These are phyloP conservation scores for Lichtheimia hyalospora DNA, from an alignment of 371 early-diverging fungal species.

Conservation along the genomic window DNA sequence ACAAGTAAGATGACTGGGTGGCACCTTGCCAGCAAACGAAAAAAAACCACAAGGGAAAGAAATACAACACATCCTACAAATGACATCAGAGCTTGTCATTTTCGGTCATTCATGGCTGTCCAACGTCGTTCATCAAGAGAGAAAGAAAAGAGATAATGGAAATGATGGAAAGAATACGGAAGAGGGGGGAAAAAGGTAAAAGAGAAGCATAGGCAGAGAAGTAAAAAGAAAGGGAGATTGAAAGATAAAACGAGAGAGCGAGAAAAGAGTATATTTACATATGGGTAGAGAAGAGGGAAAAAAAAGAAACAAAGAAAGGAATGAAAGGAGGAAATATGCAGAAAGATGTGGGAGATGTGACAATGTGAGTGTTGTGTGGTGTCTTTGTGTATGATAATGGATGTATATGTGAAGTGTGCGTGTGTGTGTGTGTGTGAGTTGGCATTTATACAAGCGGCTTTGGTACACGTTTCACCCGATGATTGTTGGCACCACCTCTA, in stretches of 20 bases:
- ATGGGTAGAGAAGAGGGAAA: too few species aligned
- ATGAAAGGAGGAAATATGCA: background rate
- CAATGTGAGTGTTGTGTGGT: background rate
- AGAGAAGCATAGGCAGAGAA: background rate
- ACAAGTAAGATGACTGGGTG: background rate
- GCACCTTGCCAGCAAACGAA: background rate
- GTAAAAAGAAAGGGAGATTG: too few species aligned
- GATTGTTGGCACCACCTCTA: background rate
- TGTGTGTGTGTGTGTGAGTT: background rate
- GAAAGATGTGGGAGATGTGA: background rate
- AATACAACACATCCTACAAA: background rate
- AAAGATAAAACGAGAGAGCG: too few species aligned
- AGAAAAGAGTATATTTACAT: too few species aligned
- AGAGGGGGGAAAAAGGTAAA: background rate
- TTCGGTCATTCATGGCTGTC: background rate
- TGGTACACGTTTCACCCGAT: background rate
- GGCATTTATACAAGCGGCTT: background rate
- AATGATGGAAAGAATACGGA: background rate
- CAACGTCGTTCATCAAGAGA: background rate
- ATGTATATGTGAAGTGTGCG: background rate
- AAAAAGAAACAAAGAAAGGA: background rate
- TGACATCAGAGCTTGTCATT: background rate
- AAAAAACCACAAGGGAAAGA: conserved; percentile 1
- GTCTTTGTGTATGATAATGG: background rate
- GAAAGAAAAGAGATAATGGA: background rate